Evolutionary conservation across 768 basidiomycete genomes (phyloP).

Genomic region (Kwoniella pini): DNA sequence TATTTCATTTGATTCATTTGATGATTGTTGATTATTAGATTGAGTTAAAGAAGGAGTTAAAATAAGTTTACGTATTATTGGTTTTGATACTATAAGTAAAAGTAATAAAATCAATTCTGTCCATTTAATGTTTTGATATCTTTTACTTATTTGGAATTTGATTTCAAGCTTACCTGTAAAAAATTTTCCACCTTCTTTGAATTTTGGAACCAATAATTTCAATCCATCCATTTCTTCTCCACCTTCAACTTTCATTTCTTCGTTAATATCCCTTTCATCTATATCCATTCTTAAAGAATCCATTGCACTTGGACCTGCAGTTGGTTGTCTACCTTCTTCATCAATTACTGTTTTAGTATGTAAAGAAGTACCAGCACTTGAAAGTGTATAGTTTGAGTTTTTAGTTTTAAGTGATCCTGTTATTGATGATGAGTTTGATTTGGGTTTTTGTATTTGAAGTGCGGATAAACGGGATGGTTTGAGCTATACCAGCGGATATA

Average conservation of each 20-base stretch:
- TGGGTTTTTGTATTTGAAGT: conserved; percentile 19
- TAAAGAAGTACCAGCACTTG: conserved; percentile 20
- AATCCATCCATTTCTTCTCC: conserved; percentile 53
- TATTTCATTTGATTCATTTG: conserved; percentile 9
- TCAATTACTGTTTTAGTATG: conserved; percentile 16
- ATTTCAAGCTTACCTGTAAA: conserved; percentile 47
- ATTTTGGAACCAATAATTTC: conserved; percentile 43
- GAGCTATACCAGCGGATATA: conserved; percentile 23
- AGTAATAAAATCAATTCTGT: not conserved
- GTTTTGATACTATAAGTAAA: conserved; percentile 37
- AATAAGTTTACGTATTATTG: conserved; percentile 43
- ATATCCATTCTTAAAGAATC: conserved; percentile 43
- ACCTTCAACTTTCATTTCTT: conserved; percentile 39
- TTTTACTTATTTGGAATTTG: too few species aligned
- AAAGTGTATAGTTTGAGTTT: conserved; percentile 29
- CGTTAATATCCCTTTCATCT: conserved; percentile 15
- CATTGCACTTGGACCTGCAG: conserved; percentile 33
- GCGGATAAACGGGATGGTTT: conserved; percentile 45
- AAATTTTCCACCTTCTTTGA: conserved; percentile 36
- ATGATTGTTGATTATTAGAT: not conserved
- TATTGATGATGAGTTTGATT: not conserved
- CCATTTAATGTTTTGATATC: too few species aligned
- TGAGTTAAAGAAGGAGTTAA: conserved; percentile 30
- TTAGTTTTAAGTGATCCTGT: conserved; percentile 36
- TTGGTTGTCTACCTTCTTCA: conserved; percentile 37